Evolutionary conservation across 805 yeast species (phyloP).

Genomic region (Candida nonsorbophila): DNA sequence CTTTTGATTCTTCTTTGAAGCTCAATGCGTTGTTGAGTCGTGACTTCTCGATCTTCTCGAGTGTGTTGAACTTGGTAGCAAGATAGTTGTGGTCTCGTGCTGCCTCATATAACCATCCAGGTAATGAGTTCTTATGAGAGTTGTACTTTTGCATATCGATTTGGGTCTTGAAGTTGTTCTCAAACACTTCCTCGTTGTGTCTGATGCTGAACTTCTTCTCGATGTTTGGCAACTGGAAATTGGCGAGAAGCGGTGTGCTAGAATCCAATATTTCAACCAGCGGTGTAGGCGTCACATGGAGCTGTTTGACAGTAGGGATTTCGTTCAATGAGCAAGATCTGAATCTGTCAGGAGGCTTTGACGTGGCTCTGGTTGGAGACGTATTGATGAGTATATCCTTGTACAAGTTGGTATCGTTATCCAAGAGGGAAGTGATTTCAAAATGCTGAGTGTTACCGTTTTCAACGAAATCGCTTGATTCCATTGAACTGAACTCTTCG

Average conservation of each 20-base stretch:
- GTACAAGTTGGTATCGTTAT: conserved; percentile 5
- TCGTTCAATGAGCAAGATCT: conserved; percentile 15
- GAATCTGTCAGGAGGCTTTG: conserved; percentile 4
- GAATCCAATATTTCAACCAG: conserved; percentile 7
- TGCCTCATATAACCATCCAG: conserved; percentile 23
- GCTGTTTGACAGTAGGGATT: conserved; percentile 7
- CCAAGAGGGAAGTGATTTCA: conserved; percentile 5
- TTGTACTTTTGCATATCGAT: conserved; percentile 9
- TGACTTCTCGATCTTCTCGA: conserved; percentile 67
- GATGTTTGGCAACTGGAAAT: conserved; percentile 47
- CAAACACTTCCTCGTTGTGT: conserved; percentile 50
- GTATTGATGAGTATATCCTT: conserved; percentile 4
- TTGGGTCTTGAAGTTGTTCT: conserved; percentile 32
- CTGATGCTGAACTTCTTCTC: conserved; percentile 36
- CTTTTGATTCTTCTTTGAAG: conserved; percentile 7
- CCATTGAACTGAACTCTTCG: conserved; percentile 4
- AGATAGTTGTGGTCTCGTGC: conserved; percentile 5
- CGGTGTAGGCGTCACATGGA: too few relatives aligned
- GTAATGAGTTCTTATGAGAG: conserved; percentile 9
- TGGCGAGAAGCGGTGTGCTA: conserved; percentile 39
- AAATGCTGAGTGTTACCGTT: conserved; percentile 9
- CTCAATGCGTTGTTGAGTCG: conserved; percentile 46
- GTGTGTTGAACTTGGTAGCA: conserved; percentile 43
- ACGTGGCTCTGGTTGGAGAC: conserved; percentile 2
- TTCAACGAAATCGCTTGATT: conserved; percentile 1